Percentiles rank a stretch among this genome's conserved stretches.
Conservation (phyloP, 208 protist genomes). For the Leptomonas pyrrhocoris region DNA sequence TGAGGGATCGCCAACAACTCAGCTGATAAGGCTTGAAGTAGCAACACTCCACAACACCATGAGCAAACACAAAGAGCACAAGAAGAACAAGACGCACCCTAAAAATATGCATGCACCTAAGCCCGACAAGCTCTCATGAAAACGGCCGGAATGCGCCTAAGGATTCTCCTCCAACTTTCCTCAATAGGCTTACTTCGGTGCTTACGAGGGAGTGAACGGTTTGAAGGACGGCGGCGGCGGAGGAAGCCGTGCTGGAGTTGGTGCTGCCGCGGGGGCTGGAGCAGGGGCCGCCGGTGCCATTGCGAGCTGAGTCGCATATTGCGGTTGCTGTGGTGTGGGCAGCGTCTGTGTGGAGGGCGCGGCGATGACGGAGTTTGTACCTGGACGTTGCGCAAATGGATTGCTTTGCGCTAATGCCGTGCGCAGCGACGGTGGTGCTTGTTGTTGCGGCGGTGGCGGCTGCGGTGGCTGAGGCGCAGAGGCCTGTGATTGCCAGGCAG, state of each 20-base stretch:
- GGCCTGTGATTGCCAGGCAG: conserved; percentile 1
- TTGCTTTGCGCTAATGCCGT: neutral
- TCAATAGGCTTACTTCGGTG: neutral
- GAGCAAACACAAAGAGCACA: too few species aligned
- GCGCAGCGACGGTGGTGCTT: neutral
- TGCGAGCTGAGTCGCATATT: too few species aligned
- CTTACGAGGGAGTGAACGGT: conserved; percentile 28
- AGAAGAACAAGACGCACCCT: too few species aligned
- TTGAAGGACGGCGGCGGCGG: conserved; percentile 42
- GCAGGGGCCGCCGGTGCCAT: neutral
- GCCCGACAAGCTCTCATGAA: too few species aligned
- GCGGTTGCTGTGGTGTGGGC: neutral
- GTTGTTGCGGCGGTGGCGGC: conserved; percentile 1
- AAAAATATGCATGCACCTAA: too few species aligned
- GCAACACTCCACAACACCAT: neutral
- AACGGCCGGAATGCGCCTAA: neutral
- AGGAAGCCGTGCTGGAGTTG: conserved; percentile 5
- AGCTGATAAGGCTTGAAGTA: too few species aligned
- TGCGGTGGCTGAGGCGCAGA: neutral
- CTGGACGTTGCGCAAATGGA: conserved; percentile 3
- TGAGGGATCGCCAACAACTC: too few species aligned
- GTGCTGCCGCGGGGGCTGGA: neutral
- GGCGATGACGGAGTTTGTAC: neutral
- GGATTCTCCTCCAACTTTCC: neutral
- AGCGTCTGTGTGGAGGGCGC: neutral